These are phyloP conservation scores for Phaeophleospora eucalypticola DNA, from an alignment of 2,329 filamentous ascomycete genomes.

Conservation along the genomic window DNA sequence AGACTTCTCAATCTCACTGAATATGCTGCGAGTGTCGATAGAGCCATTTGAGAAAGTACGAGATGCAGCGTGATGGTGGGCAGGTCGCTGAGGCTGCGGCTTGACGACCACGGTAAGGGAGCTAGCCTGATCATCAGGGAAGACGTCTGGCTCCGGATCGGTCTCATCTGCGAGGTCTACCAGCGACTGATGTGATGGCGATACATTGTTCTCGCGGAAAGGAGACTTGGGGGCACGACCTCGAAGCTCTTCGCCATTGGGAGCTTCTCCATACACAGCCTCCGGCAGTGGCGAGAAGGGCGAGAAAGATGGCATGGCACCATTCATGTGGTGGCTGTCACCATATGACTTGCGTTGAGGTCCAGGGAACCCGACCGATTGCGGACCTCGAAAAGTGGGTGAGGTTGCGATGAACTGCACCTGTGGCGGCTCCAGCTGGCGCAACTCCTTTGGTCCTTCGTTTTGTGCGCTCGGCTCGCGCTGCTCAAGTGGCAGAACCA, in stretches of 20 bases:
- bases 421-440: constrained; percentile 38
- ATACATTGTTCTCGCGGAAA: constrained; percentile 23
- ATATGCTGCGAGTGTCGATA: constrained; percentile 51
- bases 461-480: constrained; percentile 71
- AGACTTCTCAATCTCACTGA: constrained; percentile 42
- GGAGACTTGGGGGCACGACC: constrained; percentile 31
- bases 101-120: constrained; percentile 51
- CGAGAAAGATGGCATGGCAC: constrained; percentile 19
- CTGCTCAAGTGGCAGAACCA: constrained; percentile 67
- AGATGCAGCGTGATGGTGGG: constrained; percentile 39
- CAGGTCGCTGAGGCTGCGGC: constrained; percentile 30
- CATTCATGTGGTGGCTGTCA: constrained; percentile 25
- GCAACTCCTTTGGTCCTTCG: constrained; percentile 57
- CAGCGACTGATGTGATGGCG: constrained; percentile 17
- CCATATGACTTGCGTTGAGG: constrained; percentile 27
- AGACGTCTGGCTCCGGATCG: constrained; percentile 40
- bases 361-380: constrained; percentile 16
- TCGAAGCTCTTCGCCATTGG: constrained; percentile 27
- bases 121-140: constrained; percentile 52
- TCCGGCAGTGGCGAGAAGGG: constrained; percentile 20
- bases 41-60: constrained; percentile 55
- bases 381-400: constrained; percentile 27
- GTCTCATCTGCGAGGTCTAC: constrained; percentile 15
- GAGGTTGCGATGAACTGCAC: constrained; percentile 32
- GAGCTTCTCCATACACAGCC: constrained; percentile 15